Base-by-base conservation (phyloP, 2,329 filamentous ascomycete genomes). In the Aureobasidium sp. region DNA sequence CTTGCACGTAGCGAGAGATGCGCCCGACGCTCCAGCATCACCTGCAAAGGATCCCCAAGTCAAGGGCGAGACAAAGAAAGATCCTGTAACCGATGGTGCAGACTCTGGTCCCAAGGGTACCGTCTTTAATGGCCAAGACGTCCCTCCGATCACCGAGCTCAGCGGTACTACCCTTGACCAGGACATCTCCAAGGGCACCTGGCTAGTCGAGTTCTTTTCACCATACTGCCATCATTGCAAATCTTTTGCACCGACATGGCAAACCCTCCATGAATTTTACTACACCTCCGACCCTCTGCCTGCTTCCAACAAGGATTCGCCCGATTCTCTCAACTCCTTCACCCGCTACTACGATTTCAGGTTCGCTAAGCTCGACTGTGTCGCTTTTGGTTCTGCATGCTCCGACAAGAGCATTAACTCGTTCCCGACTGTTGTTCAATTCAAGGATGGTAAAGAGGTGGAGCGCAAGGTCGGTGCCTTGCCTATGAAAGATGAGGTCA, bases 251-350 rank as follows among this genome's bases (percentile, higher is more conserved):
- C 94, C 94, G 8, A 87, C 85, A 56, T 97, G 85, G 80, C 91
- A 97, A 76, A 97, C 92, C 5, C 75, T 93, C 15, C 96, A 97
- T 80, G 94, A 99, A 77, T 97, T 87, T 75, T 99, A 97, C 78
- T 86, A 90, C 77, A 97, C 92, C 40, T 94, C 90, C 40, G 87
- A 91, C 69, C 87, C 88, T 17, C 77, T 87, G 54, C 75, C 79
- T 64, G 74, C 81, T 24, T 75, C 77, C 11, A 78, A 77, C 48
- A 71, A 74, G 31, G 76, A 72, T 68, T 78, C 74, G 67, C 76
- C 82, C 42, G 75, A 67, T 15, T 77, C 80, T 0, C 72, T 85
- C 45, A 86, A 87, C 70, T 82, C 82, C 5, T 97, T 97, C 70
- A 85, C 86, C 35, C 81, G 86, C 60, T 94, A 86, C 73, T 97